Evolutionary conservation across 257 asterid genomes (phyloP), one percentile per base, ranked within the genome.

Genomic region (Solanum sejunctum): DNA sequence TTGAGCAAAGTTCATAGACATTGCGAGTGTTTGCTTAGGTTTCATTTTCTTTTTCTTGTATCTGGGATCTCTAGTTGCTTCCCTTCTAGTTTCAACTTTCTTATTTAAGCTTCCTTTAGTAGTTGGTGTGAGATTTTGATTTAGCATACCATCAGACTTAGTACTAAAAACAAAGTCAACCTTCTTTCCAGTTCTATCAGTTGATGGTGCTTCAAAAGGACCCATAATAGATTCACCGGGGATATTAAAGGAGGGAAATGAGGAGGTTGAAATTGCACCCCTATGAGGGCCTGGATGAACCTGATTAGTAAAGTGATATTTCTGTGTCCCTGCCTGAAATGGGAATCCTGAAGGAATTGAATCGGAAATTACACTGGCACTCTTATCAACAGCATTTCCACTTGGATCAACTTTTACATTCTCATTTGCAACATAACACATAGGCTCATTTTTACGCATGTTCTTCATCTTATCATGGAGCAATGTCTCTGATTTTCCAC

Each of bases 41-140:
- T 92, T 97, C 85, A 93, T 94, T 87, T 93, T 94, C 93, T 95
- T 97, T 89, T 95, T 95, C 93, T 87, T 95, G 52, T 86, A 85
- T 72, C 89, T 91, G 84, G 88, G 84, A 72, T 90, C 98, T 88
- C 89, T 93, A 66, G 90, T 66, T 21, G 91, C 82, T 66, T 93
- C 98, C 89, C 93, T 87, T 86, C 90, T 91, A 32, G 92, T 83
- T 63, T 94, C 99, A 51, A 89, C 80, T 86, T 91, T 94, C 79
- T 92, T 89, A 82, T 87, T 90, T 56, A 93, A 83, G 81, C 83
- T 89, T 18, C 91, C 92, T 87, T 86, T 91, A 58, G 88, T 63
- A 73, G 91, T 93, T 12, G 97, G 95, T 56, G 94, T 91, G 87
- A 89, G 86, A 81, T 64, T 66, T 78, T 86, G 90, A 61, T 90